phyloP scores from a whole-genome alignment of 1,284 basidiomycete genomes.

The Rugosomyces carneus region DNA sequence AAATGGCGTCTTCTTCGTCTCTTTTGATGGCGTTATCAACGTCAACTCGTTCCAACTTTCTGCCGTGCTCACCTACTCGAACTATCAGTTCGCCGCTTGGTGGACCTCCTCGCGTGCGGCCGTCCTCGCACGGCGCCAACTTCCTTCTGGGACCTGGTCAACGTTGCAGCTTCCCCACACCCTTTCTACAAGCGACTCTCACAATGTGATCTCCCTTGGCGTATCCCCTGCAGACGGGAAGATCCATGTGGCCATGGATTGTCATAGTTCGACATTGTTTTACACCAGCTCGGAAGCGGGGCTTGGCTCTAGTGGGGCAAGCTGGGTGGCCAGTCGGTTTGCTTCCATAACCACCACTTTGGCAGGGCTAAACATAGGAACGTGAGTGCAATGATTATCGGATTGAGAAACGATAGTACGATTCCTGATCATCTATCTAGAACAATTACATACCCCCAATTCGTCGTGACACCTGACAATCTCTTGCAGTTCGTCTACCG shows the following conservation, averaged over 20 bases:
- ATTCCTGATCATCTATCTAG: constrained; percentile 17
- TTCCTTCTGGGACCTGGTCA: constrained; percentile 34
- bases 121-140: constrained; percentile 30
- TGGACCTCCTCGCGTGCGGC: constrained; percentile 32
- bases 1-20: constrained; percentile 36
- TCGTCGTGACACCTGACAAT: constrained; percentile 38
- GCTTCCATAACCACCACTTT: constrained; percentile 31
- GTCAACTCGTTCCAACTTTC: constrained; percentile 39
- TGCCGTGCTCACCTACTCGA: constrained; percentile 30
- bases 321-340: constrained; percentile 35
- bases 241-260: constrained; percentile 39
- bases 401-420: neutral
- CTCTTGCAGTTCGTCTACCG: constrained; percentile 39
- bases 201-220: constrained; percentile 36
- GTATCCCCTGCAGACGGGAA: constrained; percentile 36
- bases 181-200: constrained; percentile 32
- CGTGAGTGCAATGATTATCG: constrained; percentile 21
- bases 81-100: constrained; percentile 37
- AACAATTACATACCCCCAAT: constrained; percentile 38
- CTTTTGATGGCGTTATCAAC: constrained; percentile 38
- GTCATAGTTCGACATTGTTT: constrained; percentile 33
- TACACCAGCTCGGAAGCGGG: constrained; percentile 35
- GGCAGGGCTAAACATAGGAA: constrained; percentile 33
- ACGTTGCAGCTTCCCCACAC: constrained; percentile 34
- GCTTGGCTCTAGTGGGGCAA: constrained; percentile 31